Conservation (phyloP, 257 asterid species). For the Salvia splendens region DNA sequence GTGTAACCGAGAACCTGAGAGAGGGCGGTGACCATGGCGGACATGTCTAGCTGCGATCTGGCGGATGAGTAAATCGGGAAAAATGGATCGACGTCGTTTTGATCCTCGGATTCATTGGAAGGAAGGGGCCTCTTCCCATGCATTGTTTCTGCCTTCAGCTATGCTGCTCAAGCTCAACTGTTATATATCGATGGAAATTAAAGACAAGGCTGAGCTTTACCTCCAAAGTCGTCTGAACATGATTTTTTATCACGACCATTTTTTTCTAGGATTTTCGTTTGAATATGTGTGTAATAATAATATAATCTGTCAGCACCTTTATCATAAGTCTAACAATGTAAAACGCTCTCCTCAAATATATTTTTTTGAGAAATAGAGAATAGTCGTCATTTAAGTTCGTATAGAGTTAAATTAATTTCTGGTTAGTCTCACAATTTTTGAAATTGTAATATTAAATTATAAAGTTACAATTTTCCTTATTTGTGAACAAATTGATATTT, state of each 20-base stretch:
- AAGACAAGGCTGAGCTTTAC: not conserved
- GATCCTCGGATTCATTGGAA: constrained; percentile 44
- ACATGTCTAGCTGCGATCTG: constrained; percentile 77
- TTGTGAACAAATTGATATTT: no score
- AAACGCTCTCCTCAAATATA: no score
- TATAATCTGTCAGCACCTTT: no score
- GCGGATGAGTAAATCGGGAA: constrained; percentile 59
- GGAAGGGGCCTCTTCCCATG: constrained; percentile 56
- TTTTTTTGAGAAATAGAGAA: no score
- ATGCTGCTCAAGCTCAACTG: no score
- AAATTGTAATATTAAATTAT: no score
- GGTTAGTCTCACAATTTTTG: no score
- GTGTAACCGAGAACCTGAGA: constrained; percentile 78
- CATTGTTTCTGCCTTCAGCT: constrained; percentile 3
- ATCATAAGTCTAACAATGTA: no score
- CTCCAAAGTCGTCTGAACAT: constrained; percentile 11
- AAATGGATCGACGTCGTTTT: not conserved
- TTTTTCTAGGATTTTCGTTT: constrained; percentile 23
- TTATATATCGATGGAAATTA: no score
- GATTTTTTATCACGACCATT: not conserved
- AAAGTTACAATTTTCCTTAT: no score
- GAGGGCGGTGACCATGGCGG: constrained; percentile 79
- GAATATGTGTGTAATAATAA: not conserved
- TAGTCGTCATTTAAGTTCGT: no score
- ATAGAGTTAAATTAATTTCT: no score